phyloP scores from a whole-genome alignment of 257 asterid genomes.

The Striga asiatica region DNA sequence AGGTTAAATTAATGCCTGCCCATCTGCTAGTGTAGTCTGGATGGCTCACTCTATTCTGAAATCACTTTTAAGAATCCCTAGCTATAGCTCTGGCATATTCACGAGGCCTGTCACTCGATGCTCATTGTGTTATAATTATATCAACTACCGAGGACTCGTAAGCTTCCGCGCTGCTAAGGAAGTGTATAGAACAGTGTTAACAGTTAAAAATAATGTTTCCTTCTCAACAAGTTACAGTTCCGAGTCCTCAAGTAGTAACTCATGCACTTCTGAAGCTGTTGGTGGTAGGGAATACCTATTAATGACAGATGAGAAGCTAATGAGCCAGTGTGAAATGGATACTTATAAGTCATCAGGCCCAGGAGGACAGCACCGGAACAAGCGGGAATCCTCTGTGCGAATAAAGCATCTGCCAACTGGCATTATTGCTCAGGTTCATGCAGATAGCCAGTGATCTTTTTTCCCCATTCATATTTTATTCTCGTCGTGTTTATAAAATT shows the following conservation, averaged over 20 bases:
- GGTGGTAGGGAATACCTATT: constrained; percentile 49
- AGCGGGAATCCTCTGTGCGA: constrained; percentile 96
- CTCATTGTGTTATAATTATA: not conserved
- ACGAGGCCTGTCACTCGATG: not conserved
- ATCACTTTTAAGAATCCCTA: not conserved
- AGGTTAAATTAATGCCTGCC: not conserved
- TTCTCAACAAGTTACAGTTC: constrained; percentile 24
- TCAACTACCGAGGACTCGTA: constrained; percentile 9
- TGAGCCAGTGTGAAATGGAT: constrained; percentile 76
- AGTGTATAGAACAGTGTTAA: constrained; percentile 10
- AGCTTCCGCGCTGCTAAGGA: constrained; percentile 10
- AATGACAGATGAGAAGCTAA: constrained; percentile 72
- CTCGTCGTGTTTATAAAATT: constrained; percentile 4
- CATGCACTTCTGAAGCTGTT: constrained; percentile 6
- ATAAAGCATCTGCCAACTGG: constrained; percentile 90
- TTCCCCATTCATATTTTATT: not conserved
- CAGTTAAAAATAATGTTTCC: constrained; percentile 8
- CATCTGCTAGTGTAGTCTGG: not conserved
- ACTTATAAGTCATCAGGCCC: constrained; percentile 89
- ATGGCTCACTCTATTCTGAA: not conserved
- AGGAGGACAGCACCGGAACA: constrained; percentile 98
- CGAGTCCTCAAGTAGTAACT: constrained; percentile 11
- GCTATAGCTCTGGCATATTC: not conserved
- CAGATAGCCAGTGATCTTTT: constrained; percentile 6
- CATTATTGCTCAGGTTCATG: constrained; percentile 64